Conservation (phyloP, 805 yeast species). For the Candida dendrica region DNA sequence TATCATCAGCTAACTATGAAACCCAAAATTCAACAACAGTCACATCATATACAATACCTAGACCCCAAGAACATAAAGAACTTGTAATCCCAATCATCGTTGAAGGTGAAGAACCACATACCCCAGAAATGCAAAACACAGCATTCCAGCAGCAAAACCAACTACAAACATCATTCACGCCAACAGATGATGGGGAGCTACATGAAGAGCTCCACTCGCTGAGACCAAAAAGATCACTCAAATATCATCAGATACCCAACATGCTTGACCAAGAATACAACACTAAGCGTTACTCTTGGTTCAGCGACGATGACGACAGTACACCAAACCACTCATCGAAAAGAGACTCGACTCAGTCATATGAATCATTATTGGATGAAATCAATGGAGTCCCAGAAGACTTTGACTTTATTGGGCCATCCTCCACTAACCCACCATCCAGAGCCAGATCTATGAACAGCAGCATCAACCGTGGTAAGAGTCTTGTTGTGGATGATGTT, state of each 20-base stretch:
- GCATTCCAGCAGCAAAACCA: neutral
- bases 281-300: constrained; percentile 15
- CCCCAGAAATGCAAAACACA: neutral
- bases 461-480: constrained; percentile 3
- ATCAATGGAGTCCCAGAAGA: constrained; percentile 43
- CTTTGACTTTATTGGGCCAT: constrained; percentile 19
- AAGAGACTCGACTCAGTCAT: constrained; percentile 17
- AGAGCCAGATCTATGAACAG: constrained; percentile 13
- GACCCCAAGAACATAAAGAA: too few species aligned
- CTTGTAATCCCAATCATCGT: neutral
- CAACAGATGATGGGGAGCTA: neutral
- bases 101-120: neutral
- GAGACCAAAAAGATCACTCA: constrained; percentile 17
- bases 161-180: neutral
- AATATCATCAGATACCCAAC: constrained; percentile 31
- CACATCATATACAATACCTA: too few species aligned
- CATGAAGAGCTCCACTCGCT: neutral
- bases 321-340: neutral
- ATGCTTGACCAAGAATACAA: constrained; percentile 28
- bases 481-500: constrained; percentile 19
- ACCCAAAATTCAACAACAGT: neutral
- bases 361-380: constrained; percentile 42
- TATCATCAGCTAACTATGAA: neutral
- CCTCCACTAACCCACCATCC: neutral
- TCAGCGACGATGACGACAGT: constrained; percentile 24